Conservation (phyloP, 2,329 filamentous ascomycete species). For the Microcera coccophila region DNA sequence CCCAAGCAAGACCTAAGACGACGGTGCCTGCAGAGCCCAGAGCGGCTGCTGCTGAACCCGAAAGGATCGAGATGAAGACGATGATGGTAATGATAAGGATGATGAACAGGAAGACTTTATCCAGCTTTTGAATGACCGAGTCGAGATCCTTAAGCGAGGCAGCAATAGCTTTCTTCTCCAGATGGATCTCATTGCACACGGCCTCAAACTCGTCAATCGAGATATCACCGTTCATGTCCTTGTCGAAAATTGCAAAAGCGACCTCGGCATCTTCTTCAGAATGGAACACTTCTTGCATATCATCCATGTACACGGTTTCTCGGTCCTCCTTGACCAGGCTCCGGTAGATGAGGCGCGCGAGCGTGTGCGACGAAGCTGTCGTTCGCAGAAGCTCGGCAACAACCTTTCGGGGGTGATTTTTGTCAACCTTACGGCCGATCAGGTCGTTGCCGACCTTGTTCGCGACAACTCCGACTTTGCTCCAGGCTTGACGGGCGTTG, state of each 20-base stretch:
- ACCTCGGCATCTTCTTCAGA: conserved; percentile 82
- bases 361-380: conserved; percentile 70
- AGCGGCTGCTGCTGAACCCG: conserved; percentile 82
- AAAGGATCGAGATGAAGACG: conserved; percentile 85
- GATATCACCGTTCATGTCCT: conserved; percentile 94
- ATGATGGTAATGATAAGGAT: conserved; percentile 76
- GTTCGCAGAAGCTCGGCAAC: conserved; percentile 72
- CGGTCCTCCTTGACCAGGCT: conserved; percentile 73
- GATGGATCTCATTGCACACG: conserved; percentile 88
- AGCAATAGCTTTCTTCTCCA: conserved; percentile 92
- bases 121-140: conserved; percentile 85
- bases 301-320: conserved; percentile 73
- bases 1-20: conserved; percentile 86
- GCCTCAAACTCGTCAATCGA: conserved; percentile 92
- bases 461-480: conserved; percentile 79
- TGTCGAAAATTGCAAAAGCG: conserved; percentile 90
- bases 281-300: conserved; percentile 74
- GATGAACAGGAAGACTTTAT: conserved; percentile 84
- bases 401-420: conserved; percentile 79
- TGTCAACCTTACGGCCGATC: conserved; percentile 69
- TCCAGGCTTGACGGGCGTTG: conserved; percentile 70
- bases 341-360: conserved; percentile 83
- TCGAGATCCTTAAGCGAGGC: conserved; percentile 93
- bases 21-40: conserved; percentile 85
- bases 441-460: conserved; percentile 87